These are phyloP conservation scores for Hymenoscyphus scutula DNA, from an alignment of 2,329 filamentous ascomycete genomes.

Conservation along the genomic window DNA sequence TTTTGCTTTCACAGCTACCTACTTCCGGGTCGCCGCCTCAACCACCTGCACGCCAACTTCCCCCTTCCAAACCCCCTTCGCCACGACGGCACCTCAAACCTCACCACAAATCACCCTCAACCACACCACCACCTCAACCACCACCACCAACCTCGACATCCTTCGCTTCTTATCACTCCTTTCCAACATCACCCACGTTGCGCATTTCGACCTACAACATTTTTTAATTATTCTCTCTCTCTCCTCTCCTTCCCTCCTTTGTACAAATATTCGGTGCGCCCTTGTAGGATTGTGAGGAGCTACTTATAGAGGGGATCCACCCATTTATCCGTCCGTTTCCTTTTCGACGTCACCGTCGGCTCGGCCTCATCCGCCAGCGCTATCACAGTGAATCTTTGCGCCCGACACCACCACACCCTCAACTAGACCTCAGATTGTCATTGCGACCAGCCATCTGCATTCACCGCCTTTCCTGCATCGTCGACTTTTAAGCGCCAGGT, in stretches of 20 bases:
- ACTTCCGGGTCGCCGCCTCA: conserved; percentile 1
- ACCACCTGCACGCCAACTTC: too few relatives aligned
- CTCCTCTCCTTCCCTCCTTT: conserved; percentile 25
- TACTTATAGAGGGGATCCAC: conserved; percentile 9
- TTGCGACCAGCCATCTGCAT: conserved; percentile 12
- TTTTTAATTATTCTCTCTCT: conserved; percentile 32
- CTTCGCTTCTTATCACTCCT: conserved; percentile 28
- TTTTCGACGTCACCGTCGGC: conserved; percentile 15
- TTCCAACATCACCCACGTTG: conserved; percentile 16
- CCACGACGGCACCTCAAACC: conserved; percentile 1
- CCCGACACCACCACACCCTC: conserved; percentile 13
- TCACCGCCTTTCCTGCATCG: conserved; percentile 11
- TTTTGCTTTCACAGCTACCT: conserved; percentile 1
- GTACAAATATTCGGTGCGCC: conserved; percentile 17
- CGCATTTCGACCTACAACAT: conserved; percentile 10
- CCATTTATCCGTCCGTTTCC: conserved; percentile 4
- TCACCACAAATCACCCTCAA: neutral
- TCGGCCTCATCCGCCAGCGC: conserved; percentile 3
- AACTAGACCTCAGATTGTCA: neutral
- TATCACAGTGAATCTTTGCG: conserved; percentile 10
- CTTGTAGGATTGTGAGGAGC: conserved; percentile 9
- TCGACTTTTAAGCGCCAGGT: conserved; percentile 14
- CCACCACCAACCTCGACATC: conserved; percentile 25
- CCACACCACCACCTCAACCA: conserved; percentile 18
- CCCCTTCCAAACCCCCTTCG: too few relatives aligned